A percentile compares a stretch with the other conserved stretches of the same genome.
Evolutionary conservation across 2,329 filamentous ascomycete species (phyloP).

Genomic region (Sporothrix inflata): DNA sequence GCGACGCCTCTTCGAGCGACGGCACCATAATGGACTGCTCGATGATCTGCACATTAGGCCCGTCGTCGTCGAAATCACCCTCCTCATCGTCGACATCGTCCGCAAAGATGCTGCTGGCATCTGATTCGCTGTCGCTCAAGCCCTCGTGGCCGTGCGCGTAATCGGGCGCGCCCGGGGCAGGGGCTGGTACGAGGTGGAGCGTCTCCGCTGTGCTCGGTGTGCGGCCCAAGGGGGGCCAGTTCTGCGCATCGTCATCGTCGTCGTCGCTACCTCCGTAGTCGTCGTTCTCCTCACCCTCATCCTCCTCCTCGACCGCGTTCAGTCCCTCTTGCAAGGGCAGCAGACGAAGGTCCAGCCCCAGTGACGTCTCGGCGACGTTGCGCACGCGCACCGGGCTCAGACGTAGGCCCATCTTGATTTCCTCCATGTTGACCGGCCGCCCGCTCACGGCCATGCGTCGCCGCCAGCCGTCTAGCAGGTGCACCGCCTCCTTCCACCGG

Average conservation of each 20-base stretch:
- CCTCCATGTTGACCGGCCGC: slow-evolving; percentile 69
- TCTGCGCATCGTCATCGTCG: slow-evolving; percentile 23
- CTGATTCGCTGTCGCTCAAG: slow-evolving; percentile 42
- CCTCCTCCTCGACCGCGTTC: slow-evolving; percentile 32
- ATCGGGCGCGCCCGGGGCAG: slow-evolving; percentile 39
- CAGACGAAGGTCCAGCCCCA: slow-evolving; percentile 46
- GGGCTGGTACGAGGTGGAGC: slow-evolving; percentile 47
- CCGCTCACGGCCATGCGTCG: slow-evolving; percentile 74
- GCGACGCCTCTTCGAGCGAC: slow-evolving; percentile 34
- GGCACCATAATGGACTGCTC: slow-evolving; percentile 47
- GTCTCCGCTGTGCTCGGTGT: slow-evolving; percentile 44
- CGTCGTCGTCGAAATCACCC: slow-evolving; percentile 43
- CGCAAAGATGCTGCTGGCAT: slow-evolving; percentile 51
- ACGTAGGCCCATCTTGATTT: slow-evolving; percentile 68
- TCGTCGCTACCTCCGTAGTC: slow-evolving; percentile 37
- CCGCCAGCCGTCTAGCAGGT: slow-evolving; percentile 91
- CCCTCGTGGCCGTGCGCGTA: slow-evolving; percentile 36
- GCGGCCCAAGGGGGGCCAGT: slow-evolving; percentile 18
- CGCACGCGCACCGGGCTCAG: slow-evolving; percentile 62
- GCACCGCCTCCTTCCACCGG: slow-evolving; percentile 86
- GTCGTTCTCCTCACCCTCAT: slow-evolving; percentile 35
- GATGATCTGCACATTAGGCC: slow-evolving; percentile 51
- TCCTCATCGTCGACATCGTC: slow-evolving; percentile 43
- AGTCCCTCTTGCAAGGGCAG: slow-evolving; percentile 39
- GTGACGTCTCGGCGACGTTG: slow-evolving; percentile 53